Evolutionary conservation across 2,329 filamentous ascomycete genomes (phyloP).

Genomic region (Camillea tinctor): DNA sequence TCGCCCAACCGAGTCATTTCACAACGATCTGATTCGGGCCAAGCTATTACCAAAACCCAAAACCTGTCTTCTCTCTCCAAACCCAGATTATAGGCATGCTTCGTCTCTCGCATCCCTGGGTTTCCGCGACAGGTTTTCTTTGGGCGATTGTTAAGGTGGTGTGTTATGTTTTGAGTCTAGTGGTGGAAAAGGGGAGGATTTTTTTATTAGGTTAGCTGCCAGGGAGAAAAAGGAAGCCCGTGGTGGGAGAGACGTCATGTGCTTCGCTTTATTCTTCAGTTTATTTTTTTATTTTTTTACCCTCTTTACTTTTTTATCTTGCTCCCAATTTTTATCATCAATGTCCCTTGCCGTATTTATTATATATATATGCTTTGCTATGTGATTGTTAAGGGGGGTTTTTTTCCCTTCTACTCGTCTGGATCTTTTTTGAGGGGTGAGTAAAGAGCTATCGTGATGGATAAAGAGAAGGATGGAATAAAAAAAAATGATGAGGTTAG

Average conservation of each 20-base stretch:
- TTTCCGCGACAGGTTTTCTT: conserved; percentile 42
- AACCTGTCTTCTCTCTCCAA: conserved; percentile 63
- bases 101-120: conserved; percentile 20
- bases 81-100: conserved; percentile 16
- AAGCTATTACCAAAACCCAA: conserved; percentile 29
- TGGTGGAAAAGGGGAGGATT: too few relatives aligned
- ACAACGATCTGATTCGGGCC: conserved; percentile 10
- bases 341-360: neutral
- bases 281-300: too few relatives aligned
- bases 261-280: conserved; percentile 23
- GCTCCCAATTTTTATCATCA: conserved; percentile 1
- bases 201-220: conserved; percentile 15
- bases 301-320: neutral
- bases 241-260: conserved; percentile 65
- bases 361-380: neutral
- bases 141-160: conserved; percentile 38
- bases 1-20: neutral
- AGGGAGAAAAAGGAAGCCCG: conserved; percentile 35
- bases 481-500: too few relatives aligned
- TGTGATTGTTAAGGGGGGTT: neutral
- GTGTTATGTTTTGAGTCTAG: conserved; percentile 19
- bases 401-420: too few relatives aligned
- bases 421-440: too few relatives aligned
- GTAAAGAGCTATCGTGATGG: too few relatives aligned
- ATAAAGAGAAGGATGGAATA: too few relatives aligned